These are phyloP conservation scores for Neopestalotiopsis rosae DNA, from an alignment of 2,329 filamentous ascomycete genomes.

Conservation along the genomic window DNA sequence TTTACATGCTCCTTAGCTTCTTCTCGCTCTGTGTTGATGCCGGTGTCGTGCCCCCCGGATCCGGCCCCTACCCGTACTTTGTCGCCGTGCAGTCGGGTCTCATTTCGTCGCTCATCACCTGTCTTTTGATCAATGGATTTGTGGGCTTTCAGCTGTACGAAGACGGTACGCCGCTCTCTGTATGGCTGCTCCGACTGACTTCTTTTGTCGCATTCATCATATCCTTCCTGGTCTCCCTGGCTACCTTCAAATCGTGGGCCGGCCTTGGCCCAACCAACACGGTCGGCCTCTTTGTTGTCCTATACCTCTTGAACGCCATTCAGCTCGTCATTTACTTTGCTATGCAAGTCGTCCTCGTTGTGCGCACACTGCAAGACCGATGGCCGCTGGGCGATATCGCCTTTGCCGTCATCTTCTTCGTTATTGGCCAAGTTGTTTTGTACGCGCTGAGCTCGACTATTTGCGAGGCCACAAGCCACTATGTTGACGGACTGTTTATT, in stretches of 20 bases:
- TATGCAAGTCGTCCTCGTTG: slow-evolving; percentile 87
- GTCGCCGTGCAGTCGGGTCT: slow-evolving; percentile 86
- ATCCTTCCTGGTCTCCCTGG: slow-evolving; percentile 83
- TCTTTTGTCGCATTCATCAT: slow-evolving; percentile 85
- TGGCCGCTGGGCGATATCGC: slow-evolving; percentile 94
- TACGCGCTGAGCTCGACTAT: slow-evolving; percentile 89
- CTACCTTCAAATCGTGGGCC: slow-evolving; percentile 92
- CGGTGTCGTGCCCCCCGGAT: slow-evolving; percentile 86
- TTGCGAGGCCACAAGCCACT: slow-evolving; percentile 85
- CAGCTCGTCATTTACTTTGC: slow-evolving; percentile 84
- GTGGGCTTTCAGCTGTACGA: slow-evolving; percentile 98
- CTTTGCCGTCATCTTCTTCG: slow-evolving; percentile 90
- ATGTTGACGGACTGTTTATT: slow-evolving; percentile 93
- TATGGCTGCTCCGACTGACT: slow-evolving; percentile 86
- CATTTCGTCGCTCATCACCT: slow-evolving; percentile 83
- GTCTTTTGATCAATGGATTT: slow-evolving; percentile 94
- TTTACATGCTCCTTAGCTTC: slow-evolving; percentile 90
- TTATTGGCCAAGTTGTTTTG: slow-evolving; percentile 88
- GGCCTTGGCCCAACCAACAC: slow-evolving; percentile 87
- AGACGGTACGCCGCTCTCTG: slow-evolving; percentile 89
- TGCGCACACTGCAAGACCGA: slow-evolving; percentile 88
- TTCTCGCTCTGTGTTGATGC: slow-evolving; percentile 90
- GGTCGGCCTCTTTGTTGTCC: slow-evolving; percentile 84
- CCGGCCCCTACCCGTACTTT: slow-evolving; percentile 86
- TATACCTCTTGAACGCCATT: slow-evolving; percentile 90